Evolutionary conservation across 352 stramenopile genomes (phyloP), one percentile per base, ranked within the genome.

Genomic region (Globisporangium carolinianum): DNA sequence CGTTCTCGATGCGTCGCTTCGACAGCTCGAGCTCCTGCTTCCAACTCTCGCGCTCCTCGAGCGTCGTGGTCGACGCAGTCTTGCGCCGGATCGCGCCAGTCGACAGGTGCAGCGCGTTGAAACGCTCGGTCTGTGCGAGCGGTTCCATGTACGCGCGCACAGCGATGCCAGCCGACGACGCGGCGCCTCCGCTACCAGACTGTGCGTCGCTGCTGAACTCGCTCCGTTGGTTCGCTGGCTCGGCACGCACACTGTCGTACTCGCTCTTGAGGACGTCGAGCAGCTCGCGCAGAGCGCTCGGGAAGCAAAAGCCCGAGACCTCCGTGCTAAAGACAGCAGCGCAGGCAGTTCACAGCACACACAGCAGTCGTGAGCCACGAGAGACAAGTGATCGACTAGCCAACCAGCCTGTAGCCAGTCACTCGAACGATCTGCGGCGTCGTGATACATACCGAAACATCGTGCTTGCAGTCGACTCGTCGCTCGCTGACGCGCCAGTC

Each of bases 21-120:
- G 76, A 78, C 58, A 83, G 72, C 50, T 87, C 74, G n/a, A 89
- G 65, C 50, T 73, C 69, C 41, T 84, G 65, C 17, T 82, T 75
- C 56, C 73, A 73, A 42, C 58, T 59, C 32, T 75, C 72, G 18
- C 66, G 65, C 45, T 75, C 67, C 46, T 61, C 46, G 11, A 62
- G 60, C 35, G 54, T 52, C 36, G 52, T 39, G 4, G 35, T 14
- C 6, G 51, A 62, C 32, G 51, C 47, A 7, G 18, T 18, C 43
- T 62, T 60, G n/a, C 50, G 49, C 43, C 42, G 57, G 55, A 45
- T 35, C 62, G 54, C 36, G 42, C 5, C 24, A 9, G 46, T 17
- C 12, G 51, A 47, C 35, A 63, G 46, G 47, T 63, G 38, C 24
- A 82, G 53, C 8, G 73, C 72, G n/a, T 91, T 91, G 59, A 91